Percentiles rank a stretch among this genome's conserved stretches.
These are phyloP conservation scores for Sinapis alba DNA, from an alignment of 441 rosid species.

Conservation along the genomic window DNA sequence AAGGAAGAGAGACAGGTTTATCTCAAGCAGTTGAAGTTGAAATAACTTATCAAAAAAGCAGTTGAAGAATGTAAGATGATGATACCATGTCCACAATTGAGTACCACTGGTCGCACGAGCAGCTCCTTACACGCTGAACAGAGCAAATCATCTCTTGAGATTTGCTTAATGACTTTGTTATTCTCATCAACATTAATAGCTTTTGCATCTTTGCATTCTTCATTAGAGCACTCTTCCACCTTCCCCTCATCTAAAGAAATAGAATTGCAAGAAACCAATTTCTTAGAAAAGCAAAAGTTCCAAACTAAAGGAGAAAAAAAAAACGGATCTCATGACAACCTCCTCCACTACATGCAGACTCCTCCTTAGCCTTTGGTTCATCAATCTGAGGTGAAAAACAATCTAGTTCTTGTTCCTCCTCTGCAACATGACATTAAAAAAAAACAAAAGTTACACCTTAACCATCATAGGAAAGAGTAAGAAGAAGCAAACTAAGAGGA, in stretches of 20 bases:
- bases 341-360: conserved; percentile 28
- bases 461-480: neutral
- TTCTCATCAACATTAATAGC: conserved; percentile 9
- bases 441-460: neutral
- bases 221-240: conserved; percentile 28
- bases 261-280: neutral
- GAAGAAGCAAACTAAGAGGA: neutral
- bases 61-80: neutral
- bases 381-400: conserved; percentile 66
- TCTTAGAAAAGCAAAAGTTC: too few species aligned
- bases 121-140: conserved; percentile 71
- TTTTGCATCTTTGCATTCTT: conserved; percentile 18
- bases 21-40: neutral
- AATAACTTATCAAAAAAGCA: neutral
- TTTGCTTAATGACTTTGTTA: conserved; percentile 14
- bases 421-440: conserved; percentile 43
- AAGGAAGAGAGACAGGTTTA: neutral
- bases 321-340: neutral
- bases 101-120: conserved; percentile 61
- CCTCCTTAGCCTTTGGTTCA: conserved; percentile 30
- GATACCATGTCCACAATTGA: conserved; percentile 92
- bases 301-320: too few species aligned
- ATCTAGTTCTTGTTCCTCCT: conserved; percentile 49
- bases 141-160: conserved; percentile 55
- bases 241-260: conserved; percentile 20